These are phyloP conservation scores for Aspergillus sp. DNA, from an alignment of 2,329 filamentous ascomycete species.

Conservation along the genomic window DNA sequence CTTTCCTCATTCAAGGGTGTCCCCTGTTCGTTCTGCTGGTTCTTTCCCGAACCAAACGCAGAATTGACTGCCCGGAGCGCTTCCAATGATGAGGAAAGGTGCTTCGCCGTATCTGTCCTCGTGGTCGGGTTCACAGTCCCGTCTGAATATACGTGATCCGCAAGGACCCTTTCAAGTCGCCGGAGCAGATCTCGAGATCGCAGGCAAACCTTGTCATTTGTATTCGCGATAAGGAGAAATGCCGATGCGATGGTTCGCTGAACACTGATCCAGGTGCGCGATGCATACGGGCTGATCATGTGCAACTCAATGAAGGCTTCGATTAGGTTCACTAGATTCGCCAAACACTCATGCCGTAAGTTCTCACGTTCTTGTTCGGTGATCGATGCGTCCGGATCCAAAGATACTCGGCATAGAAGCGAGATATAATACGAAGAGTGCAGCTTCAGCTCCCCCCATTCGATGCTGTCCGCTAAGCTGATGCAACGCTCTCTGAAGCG, in stretches of 20 bases:
- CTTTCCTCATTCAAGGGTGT: conserved; percentile 3
- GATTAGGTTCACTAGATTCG: conserved; percentile 53
- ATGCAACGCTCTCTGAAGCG: conserved; percentile 46
- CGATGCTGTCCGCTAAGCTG: conserved; percentile 50
- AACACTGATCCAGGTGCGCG: conserved; percentile 44
- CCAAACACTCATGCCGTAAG: conserved; percentile 53
- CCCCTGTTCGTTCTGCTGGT: conserved; percentile 5
- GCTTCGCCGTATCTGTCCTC: conserved; percentile 35
- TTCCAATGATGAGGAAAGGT: conserved; percentile 32
- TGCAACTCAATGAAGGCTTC: conserved; percentile 58
- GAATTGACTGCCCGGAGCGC: conserved; percentile 33
- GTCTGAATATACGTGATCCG: conserved; percentile 33
- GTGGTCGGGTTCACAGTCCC: conserved; percentile 22
- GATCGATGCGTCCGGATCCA: conserved; percentile 43
- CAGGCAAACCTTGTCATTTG: conserved; percentile 23
- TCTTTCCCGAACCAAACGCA: conserved; percentile 23
- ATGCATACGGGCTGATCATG: conserved; percentile 35
- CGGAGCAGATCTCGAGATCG: conserved; percentile 30
- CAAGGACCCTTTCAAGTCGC: conserved; percentile 29
- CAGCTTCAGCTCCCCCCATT: conserved; percentile 59
- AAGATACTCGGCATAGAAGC: conserved; percentile 57
- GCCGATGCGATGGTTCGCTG: conserved; percentile 44
- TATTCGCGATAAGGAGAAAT: conserved; percentile 37
- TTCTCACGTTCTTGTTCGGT: conserved; percentile 34
- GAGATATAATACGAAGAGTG: conserved; percentile 62